Evolutionary conservation across 306 rosid genomes (phyloP), one percentile per base, ranked within the genome.

Genomic region (Castanospermum australe): DNA sequence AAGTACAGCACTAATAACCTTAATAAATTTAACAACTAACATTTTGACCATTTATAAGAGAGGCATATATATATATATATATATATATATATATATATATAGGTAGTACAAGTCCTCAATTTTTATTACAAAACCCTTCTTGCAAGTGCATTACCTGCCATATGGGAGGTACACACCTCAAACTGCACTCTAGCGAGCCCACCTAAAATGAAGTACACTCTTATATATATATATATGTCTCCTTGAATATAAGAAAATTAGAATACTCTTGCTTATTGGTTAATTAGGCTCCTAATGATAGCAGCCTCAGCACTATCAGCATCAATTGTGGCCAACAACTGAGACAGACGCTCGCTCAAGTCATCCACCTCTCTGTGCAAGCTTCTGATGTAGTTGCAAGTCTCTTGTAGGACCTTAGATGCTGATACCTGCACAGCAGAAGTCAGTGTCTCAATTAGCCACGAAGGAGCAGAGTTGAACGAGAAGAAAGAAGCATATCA

Each of bases 341-440:
- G 99, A 62, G 97, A 91, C 70, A 95, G 79, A 14, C 99, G 76
- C 87, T 95, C 93, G 52, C 99, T 95, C 24, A 95, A 82, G 71
- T 91, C 99, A 82, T 93, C 97, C 41, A 95, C 99, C 32, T 95
- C 99, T 77, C 86, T 86, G 89, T 93, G 96, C 72, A 95, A 85
- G 84, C 73, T 91, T 86, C 96, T 90, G 44, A 95, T 95, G 86
- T 95, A 93, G 88, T 92, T 92, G 86, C 99, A 95, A 71, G 99
- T 95, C 84, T 95, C 99, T 73, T 95, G 99, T 82, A 95, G 98
- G 84, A 95, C 98, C 95, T 95, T 95, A 1, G 99, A 88, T 32
- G 99, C 99, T 70, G 99, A 89, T 63, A 91, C 99, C 99, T 95
- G 82, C 83, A 67, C 60, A 72, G 78, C 67, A 76, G 18, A 56